These are phyloP conservation scores for Candida xyloterini DNA, from an alignment of 805 yeast genomes.

Conservation along the genomic window DNA sequence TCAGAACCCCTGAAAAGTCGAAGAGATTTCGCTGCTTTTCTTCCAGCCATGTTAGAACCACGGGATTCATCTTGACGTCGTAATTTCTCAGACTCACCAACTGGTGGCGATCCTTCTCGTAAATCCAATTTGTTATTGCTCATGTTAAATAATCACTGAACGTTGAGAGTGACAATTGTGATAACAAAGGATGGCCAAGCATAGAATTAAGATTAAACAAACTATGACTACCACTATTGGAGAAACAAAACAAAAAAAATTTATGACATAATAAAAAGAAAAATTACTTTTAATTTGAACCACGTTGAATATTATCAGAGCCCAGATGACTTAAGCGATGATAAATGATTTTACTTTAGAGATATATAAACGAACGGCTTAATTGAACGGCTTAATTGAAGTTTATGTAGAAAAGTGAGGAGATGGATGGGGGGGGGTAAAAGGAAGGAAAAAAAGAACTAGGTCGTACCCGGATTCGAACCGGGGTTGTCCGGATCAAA, in stretches of 20 bases:
- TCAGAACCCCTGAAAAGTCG: slow-evolving; percentile 46
- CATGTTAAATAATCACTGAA: slow-evolving; percentile 1
- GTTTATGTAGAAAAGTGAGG: background rate
- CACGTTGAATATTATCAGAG: slow-evolving; percentile 1
- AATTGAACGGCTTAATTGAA: too few relatives aligned
- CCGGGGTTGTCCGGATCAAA: slow-evolving; percentile 81
- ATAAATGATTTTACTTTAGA: background rate
- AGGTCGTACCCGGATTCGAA: slow-evolving; percentile 83
- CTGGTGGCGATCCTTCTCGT: slow-evolving; percentile 2
- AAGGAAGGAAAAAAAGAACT: slow-evolving; percentile 21
- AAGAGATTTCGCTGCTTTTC: slow-evolving; percentile 57
- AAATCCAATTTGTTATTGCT: slow-evolving; percentile 2
- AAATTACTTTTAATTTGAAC: slow-evolving; percentile 1
- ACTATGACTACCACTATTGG: background rate
- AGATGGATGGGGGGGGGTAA: too few relatives aligned
- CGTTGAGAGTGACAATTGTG: background rate
- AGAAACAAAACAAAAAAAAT: slow-evolving; percentile 9
- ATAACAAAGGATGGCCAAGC: slow-evolving; percentile 3
- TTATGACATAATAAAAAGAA: slow-evolving; percentile 1
- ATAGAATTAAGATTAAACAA: slow-evolving; percentile 2
- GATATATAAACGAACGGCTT: too few relatives aligned
- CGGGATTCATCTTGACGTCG: slow-evolving; percentile 7
- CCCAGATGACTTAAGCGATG: background rate
- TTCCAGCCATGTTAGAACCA: slow-evolving; percentile 38
- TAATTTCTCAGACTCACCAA: slow-evolving; percentile 1